Evolutionary conservation across 1,139 yeast genomes (phyloP).

Genomic region (Hemisphaericaspora xylanilytica): DNA sequence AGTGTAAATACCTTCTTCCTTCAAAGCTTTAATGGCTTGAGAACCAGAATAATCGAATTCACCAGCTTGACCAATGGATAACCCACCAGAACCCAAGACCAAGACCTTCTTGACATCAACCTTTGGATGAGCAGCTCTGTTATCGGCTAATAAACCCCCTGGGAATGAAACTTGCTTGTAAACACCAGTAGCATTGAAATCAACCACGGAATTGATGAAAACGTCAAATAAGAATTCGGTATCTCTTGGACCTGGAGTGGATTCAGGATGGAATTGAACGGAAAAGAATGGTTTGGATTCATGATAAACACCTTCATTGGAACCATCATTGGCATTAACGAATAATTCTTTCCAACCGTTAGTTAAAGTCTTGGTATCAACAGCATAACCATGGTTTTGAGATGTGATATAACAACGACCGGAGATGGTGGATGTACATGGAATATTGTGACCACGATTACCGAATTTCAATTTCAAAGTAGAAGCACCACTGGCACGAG

Average conservation of each 20-base stretch:
- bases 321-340: conserved; percentile 94
- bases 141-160: conserved; percentile 77
- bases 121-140: conserved; percentile 54
- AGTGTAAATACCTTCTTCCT: conserved; percentile 96
- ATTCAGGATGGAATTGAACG: conserved; percentile 99
- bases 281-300: conserved; percentile 87
- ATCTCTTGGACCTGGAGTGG: conserved; percentile 99
- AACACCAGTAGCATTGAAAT: conserved; percentile 51
- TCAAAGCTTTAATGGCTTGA: conserved; percentile 90
- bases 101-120: conserved; percentile 89
- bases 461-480: conserved; percentile 94
- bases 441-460: conserved; percentile 99
- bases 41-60: conserved; percentile 99
- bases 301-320: conserved; percentile 98
- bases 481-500: conserved; percentile 93
- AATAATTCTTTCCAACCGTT: conserved; percentile 91
- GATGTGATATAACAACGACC: conserved; percentile 99
- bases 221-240: conserved; percentile 96
- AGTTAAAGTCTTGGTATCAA: conserved; percentile 72
- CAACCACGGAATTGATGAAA: conserved; percentile 78
- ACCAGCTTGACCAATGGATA: conserved; percentile 99
- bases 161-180: conserved; percentile 84
- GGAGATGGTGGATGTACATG: conserved; percentile 88
- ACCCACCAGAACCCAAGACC: conserved; percentile 97
- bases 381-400: conserved; percentile 98